Percentiles rank a stretch among this genome's conserved stretches.
Conservation (phyloP, 176 grass and related monocot genomes). For the Raddia distichophylla region DNA sequence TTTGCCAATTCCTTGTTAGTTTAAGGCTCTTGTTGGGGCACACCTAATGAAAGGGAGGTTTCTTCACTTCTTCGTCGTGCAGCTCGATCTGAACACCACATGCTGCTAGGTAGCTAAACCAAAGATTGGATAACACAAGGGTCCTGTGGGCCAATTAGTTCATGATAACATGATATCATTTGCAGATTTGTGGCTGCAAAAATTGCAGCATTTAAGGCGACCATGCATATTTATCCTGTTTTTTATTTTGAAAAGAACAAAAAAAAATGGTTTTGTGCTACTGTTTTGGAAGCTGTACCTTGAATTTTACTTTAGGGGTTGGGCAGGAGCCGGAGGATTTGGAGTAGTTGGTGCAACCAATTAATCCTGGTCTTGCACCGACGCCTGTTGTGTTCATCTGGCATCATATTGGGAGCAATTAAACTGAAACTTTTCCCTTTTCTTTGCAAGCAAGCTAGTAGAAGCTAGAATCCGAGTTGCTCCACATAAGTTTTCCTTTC, state of each 20-base stretch:
- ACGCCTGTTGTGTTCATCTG: slow-evolving; percentile 26
- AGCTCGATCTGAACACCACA: slow-evolving; percentile 31
- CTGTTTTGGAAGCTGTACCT: slow-evolving; percentile 18
- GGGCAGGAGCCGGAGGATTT: slow-evolving; percentile 24
- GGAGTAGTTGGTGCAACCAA: slow-evolving; percentile 43
- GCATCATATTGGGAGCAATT: slow-evolving; percentile 28
- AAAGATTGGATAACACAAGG: slow-evolving; percentile 35
- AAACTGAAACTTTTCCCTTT: slow-evolving; percentile 41
- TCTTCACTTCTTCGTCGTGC: not conserved
- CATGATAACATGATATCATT: slow-evolving; percentile 20
- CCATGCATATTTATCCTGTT: not conserved
- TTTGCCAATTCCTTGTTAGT: slow-evolving; percentile 13
- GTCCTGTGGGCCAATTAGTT: slow-evolving; percentile 24
- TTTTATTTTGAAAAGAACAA: not conserved
- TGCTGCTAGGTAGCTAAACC: slow-evolving; percentile 42
- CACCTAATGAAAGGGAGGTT: slow-evolving; percentile 39
- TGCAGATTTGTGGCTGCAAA: slow-evolving; percentile 23
- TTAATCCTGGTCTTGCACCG: slow-evolving; percentile 19
- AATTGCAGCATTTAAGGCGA: not conserved
- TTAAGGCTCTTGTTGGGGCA: slow-evolving; percentile 25
- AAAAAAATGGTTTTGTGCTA: slow-evolving; percentile 6
- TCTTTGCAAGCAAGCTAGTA: slow-evolving; percentile 44
- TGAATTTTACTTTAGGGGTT: slow-evolving; percentile 30
- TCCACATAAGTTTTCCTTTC: slow-evolving; percentile 1
- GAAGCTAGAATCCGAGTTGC: slow-evolving; percentile 1